Evolutionary conservation across 129 eudicot species (phyloP).

Genomic region (Tanacetum coccineum): DNA sequence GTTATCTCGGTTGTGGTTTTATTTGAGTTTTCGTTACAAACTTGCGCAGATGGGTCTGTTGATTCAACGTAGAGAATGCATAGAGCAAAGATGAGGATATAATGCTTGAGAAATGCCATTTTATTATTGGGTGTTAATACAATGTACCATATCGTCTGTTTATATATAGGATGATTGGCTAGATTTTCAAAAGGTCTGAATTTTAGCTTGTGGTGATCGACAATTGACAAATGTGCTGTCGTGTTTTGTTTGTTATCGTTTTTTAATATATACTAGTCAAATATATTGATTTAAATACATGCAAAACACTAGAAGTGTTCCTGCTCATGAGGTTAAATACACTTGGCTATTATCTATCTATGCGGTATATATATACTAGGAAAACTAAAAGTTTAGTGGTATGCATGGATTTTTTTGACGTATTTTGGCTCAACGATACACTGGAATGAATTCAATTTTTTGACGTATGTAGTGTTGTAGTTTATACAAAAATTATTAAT

Average conservation of each 20-base stretch:
- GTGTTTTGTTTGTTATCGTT: background rate
- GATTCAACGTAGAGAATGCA: constrained; percentile 43
- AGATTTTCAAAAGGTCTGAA: background rate
- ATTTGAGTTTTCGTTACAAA: constrained; percentile 38
- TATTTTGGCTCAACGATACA: no score
- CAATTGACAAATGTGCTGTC: background rate
- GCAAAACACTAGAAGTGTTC: no score
- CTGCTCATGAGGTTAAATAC: no score
- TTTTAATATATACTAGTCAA: no score
- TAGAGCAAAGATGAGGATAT: constrained; percentile 34
- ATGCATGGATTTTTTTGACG: no score
- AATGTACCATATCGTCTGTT: background rate
- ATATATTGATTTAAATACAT: no score
- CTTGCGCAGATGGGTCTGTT: constrained; percentile 39
- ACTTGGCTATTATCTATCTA: no score
- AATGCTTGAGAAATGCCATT: constrained; percentile 32
- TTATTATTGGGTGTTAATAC: background rate
- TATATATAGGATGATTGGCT: constrained; percentile 4
- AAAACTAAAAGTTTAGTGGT: no score
- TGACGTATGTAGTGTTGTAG: no score
- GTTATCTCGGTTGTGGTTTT: constrained; percentile 28
- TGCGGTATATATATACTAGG: no score
- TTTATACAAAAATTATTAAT: no score
- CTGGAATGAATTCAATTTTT: no score
- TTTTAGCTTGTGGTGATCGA: background rate